Evolutionary conservation across 2,329 filamentous ascomycete species (phyloP).

Genomic region (Penicillium paneum): DNA sequence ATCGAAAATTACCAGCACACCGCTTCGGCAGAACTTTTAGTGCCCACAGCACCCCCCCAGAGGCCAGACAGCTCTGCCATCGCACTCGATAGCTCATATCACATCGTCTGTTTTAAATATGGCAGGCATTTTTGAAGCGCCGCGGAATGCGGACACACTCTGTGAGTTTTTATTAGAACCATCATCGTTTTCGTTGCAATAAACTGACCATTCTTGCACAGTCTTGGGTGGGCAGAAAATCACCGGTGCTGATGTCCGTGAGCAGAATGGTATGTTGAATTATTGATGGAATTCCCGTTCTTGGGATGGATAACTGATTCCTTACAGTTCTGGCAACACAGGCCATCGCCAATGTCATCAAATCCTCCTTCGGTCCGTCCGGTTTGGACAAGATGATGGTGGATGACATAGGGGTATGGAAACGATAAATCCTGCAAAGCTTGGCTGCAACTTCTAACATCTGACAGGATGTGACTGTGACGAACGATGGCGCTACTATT

Average conservation of each 20-base stretch:
- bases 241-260: conserved; percentile 90
- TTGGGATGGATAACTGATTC: conserved; percentile 6
- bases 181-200: conserved; percentile 7
- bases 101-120: conserved; percentile 50
- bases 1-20: conserved; percentile 30
- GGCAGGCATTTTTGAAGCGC: conserved; percentile 95
- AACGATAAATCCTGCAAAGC: conserved; percentile 21
- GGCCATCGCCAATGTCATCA: conserved; percentile 97
- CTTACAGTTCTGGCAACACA: conserved; percentile 81
- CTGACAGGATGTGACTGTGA: conserved; percentile 86
- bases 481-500: conserved; percentile 97
- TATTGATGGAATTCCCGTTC: neutral
- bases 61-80: conserved; percentile 32
- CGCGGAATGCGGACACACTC: conserved; percentile 85
- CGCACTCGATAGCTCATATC: conserved; percentile 22
- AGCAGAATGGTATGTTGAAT: conserved; percentile 76
- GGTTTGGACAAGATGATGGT: conserved; percentile 99
- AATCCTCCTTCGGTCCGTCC: conserved; percentile 95
- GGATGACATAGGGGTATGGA: conserved; percentile 87
- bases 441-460: conserved; percentile 23
- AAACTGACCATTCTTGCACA: conserved; percentile 42
- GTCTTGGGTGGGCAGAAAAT: conserved; percentile 97
- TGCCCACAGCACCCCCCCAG: conserved; percentile 28
- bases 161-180: conserved; percentile 52
- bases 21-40: conserved; percentile 47